phyloP scores from a whole-genome alignment of 2,329 filamentous ascomycete species.

The Xylariales sp. region DNA sequence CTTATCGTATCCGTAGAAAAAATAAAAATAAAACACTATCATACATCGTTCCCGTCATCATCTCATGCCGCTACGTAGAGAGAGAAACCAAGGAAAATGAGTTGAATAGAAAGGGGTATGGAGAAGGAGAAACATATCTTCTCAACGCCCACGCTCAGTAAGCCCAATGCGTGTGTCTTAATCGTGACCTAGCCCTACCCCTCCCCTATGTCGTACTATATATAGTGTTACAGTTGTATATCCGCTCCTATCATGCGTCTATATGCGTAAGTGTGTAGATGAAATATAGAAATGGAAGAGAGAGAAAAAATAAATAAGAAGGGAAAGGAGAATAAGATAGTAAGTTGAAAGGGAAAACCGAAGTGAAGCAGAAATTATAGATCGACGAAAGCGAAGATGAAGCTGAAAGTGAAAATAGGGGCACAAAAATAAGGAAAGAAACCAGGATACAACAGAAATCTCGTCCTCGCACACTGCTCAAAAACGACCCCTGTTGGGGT shows the following conservation, averaged over 20 bases:
- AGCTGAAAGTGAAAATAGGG: conserved; percentile 25
- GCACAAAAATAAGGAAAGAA: conserved; percentile 22
- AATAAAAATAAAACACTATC: conserved; percentile 28
- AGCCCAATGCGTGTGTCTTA: conserved; percentile 38
- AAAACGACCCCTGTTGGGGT: conserved; percentile 57
- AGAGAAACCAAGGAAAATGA: conserved; percentile 26
- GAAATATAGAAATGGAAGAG: conserved; percentile 45
- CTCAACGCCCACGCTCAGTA: conserved; percentile 36
- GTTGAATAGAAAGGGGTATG: conserved; percentile 20
- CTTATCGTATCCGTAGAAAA: conserved; percentile 15
- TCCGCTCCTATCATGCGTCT: conserved; percentile 37
- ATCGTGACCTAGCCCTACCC: conserved; percentile 23
- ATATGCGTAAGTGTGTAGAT: conserved; percentile 17
- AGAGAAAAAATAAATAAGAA: conserved; percentile 45
- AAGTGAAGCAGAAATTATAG: conserved; percentile 27
- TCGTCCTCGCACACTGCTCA: conserved; percentile 38
- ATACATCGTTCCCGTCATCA: conserved; percentile 38
- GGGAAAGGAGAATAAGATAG: conserved; percentile 26
- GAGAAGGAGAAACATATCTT: conserved; percentile 23
- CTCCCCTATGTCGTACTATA: conserved; percentile 31
- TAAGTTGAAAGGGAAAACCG: conserved; percentile 30
- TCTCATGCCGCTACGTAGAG: conserved; percentile 25
- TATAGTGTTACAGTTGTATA: conserved; percentile 44
- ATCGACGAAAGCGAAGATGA: conserved; percentile 17
- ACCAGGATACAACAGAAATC: conserved; percentile 14